Evolutionary conservation across 495 filamentous ascomycete genomes (phyloP), one percentile per base, ranked within the genome.

Genomic region (Daldinia grandis): DNA sequence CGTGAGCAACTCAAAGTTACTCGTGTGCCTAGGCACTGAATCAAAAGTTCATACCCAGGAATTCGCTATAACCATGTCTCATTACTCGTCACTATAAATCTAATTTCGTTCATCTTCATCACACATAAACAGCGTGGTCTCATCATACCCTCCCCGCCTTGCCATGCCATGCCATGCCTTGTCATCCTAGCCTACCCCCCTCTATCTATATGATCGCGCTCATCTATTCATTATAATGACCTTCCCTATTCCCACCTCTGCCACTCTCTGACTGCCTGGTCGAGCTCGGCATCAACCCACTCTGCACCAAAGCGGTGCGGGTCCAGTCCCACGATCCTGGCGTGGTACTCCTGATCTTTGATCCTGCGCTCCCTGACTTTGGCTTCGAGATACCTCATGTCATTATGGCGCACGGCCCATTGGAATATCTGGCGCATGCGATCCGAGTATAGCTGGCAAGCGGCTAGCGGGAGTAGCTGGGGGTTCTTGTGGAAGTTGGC

Each of bases 401-500:
- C 91, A 49, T 87, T 81, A 17, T 84, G 83, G 61, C 80, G 69
- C 54, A 89, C 85, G 2, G 90, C 89, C 19, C 86, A 81, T 17
- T 76, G 72, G 74, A 93, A 93, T 8, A 89, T 82, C 1, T 82
- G 78, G 42, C 91, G 83, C 89, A 94, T 94, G n/a, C 88, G 86
- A 9, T 84, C 78, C n/a, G 89, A 91, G 67, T 92, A 94, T 6
- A 94, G 79, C 78, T 92, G 90, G 71, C 92, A 95, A 19, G 84
- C 85, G 0, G 84, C 87, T 37, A 87, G 79, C 4, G 83, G 79
- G 21, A 77, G 78, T 4, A 75, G 76, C 59, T 85, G 80, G 28
- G 82, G 80, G 21, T 76, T 78, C 58, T 86, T 80, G 31, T 84
- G 84, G 72, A 93, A 89, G 64, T 84, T 82, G 0, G 81, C 78